Evolutionary conservation across 1,284 basidiomycete genomes (phyloP).

Genomic region (Pholiota adiposa): DNA sequence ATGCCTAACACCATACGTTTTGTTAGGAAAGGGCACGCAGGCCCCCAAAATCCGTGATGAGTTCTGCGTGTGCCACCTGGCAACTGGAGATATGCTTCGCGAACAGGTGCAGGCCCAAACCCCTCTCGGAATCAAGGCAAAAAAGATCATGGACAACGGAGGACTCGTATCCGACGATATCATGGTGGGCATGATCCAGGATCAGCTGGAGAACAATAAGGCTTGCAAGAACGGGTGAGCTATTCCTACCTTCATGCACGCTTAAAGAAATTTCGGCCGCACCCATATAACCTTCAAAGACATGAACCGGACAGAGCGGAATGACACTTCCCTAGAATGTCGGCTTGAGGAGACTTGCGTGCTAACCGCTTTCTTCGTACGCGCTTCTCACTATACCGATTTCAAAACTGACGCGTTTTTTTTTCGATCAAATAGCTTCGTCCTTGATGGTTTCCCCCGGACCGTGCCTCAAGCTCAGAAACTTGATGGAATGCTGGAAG

Average conservation of each 20-base stretch:
- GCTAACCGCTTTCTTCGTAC: neutral
- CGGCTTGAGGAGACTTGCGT: neutral
- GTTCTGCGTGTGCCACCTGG: slow-evolving; percentile 97
- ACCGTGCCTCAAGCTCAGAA: slow-evolving; percentile 98
- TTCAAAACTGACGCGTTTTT: slow-evolving; percentile 20
- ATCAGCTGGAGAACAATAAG: slow-evolving; percentile 94
- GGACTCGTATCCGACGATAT: slow-evolving; percentile 96
- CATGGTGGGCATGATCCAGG: slow-evolving; percentile 97
- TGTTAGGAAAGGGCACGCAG: slow-evolving; percentile 94
- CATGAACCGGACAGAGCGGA: neutral
- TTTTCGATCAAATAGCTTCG: slow-evolving; percentile 67
- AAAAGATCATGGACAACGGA: slow-evolving; percentile 98
- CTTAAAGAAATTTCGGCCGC: too few species aligned
- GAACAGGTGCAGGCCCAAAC: slow-evolving; percentile 93
- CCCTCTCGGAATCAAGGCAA: slow-evolving; percentile 87
- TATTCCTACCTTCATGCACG: neutral
- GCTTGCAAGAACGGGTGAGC: slow-evolving; percentile 92
- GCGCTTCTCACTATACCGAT: neutral
- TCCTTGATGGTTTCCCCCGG: slow-evolving; percentile 97
- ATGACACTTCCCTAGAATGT: neutral
- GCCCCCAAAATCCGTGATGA: slow-evolving; percentile 92
- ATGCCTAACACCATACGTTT: neutral
- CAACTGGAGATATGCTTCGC: slow-evolving; percentile 98
- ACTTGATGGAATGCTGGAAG: slow-evolving; percentile 88
- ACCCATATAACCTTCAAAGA: neutral